Evolutionary conservation across 2,329 filamentous ascomycete species (phyloP).

Genomic region (Botrytis elliptica): DNA sequence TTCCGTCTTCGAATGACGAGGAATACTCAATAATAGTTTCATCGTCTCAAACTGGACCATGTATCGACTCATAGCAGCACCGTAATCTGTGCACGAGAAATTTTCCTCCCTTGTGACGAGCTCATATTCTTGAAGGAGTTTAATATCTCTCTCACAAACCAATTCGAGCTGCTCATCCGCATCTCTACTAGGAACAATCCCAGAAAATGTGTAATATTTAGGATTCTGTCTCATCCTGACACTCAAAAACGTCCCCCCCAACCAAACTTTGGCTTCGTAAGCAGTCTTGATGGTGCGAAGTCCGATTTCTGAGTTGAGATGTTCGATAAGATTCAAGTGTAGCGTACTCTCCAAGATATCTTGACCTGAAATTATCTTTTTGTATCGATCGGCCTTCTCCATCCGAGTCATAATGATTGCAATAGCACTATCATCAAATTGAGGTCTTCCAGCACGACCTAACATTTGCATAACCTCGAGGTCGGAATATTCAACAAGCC

Average conservation of each 20-base stretch:
- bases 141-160: conserved; percentile 69
- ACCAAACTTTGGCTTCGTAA: conserved; percentile 68
- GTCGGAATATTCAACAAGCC: conserved; percentile 71
- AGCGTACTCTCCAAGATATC: conserved; percentile 75
- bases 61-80: conserved; percentile 79
- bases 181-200: conserved; percentile 47
- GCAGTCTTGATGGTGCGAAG: conserved; percentile 68
- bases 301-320: conserved; percentile 80
- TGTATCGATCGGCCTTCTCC: conserved; percentile 64
- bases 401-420: conserved; percentile 77
- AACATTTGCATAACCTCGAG: conserved; percentile 91
- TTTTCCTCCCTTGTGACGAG: conserved; percentile 50
- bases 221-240: conserved; percentile 73
- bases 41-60: conserved; percentile 80
- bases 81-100: conserved; percentile 68
- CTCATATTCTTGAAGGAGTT: conserved; percentile 57
- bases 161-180: conserved; percentile 65
- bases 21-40: conserved; percentile 64
- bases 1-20: conserved; percentile 58
- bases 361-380: conserved; percentile 70
- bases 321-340: conserved; percentile 76
- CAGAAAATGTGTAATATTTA: conserved; percentile 64
- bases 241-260: conserved; percentile 74
- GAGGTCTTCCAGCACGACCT: conserved; percentile 76
- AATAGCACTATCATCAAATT: conserved; percentile 74